Percentiles rank a stretch among this genome's conserved stretches.
These are phyloP conservation scores for Castanea mollissima DNA, from an alignment of 306 rosid genomes.

Conservation along the genomic window DNA sequence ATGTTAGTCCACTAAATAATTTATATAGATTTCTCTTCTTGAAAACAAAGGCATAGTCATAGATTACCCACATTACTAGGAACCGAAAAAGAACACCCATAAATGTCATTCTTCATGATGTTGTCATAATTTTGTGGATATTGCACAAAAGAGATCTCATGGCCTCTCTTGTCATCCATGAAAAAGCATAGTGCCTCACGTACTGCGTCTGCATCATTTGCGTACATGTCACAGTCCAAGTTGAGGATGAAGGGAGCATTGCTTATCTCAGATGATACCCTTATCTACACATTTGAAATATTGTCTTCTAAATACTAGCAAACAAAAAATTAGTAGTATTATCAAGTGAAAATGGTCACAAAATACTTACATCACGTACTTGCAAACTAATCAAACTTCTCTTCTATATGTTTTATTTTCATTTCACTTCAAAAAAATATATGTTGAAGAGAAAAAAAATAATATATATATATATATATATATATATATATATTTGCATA, in stretches of 20 bases:
- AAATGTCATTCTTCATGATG: conserved; percentile 45
- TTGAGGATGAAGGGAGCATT: conserved; percentile 63
- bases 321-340: too few species aligned
- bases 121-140: conserved; percentile 50
- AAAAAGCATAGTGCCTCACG: conserved; percentile 58
- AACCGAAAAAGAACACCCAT: conserved; percentile 19
- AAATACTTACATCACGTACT: too few species aligned
- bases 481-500: too few species aligned
- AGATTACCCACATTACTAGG: conserved; percentile 23
- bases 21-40: background rate
- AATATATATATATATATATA: too few species aligned
- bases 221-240: conserved; percentile 74
- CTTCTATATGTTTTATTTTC: too few species aligned
- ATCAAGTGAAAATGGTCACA: background rate
- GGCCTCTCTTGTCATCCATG: conserved; percentile 56
- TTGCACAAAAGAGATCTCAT: conserved; percentile 53
- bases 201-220: conserved; percentile 47
- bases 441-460: too few species aligned
- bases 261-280: conserved; percentile 70
- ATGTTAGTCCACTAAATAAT: background rate
- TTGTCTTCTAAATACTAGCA: background rate
- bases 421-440: too few species aligned
- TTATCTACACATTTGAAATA: conserved; percentile 38
- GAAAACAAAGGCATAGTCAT: background rate
- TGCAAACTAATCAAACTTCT: too few species aligned